Conservation (phyloP, 345 rosid species). For the Citrus unshiu region DNA sequence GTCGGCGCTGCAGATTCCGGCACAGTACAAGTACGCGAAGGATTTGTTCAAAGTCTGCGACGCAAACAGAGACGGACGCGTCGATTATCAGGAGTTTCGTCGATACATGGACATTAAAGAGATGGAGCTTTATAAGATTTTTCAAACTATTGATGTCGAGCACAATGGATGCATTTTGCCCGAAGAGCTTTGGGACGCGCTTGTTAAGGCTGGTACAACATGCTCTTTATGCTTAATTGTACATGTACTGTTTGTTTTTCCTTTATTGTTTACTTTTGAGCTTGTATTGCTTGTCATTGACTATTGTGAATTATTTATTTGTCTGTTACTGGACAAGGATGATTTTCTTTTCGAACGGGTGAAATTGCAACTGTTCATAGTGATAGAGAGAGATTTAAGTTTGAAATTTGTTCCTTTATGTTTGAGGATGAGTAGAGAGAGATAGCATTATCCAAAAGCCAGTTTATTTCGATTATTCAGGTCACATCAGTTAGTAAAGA, state of each 20-base stretch:
- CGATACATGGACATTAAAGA: slow-evolving; percentile 87
- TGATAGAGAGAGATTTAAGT: not conserved
- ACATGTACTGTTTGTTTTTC: not conserved
- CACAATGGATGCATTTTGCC: slow-evolving; percentile 86
- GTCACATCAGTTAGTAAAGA: slow-evolving; percentile 3
- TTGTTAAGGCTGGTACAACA: slow-evolving; percentile 69
- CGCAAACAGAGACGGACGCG: slow-evolving; percentile 81
- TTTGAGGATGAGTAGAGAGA: not conserved
- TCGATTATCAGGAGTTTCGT: slow-evolving; percentile 80
- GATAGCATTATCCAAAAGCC: not conserved
- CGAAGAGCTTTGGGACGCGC: slow-evolving; percentile 82
- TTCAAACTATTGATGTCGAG: slow-evolving; percentile 70
- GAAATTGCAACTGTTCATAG: not conserved
- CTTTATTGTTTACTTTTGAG: not conserved
- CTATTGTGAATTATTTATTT: not conserved
- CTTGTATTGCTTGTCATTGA: not conserved
- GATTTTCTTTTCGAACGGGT: not conserved
- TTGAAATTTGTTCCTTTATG: not conserved
- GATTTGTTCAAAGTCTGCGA: slow-evolving; percentile 79
- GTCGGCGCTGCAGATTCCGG: slow-evolving; percentile 71
- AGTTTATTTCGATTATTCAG: not conserved
- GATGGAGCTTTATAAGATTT: slow-evolving; percentile 64
- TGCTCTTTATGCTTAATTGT: slow-evolving; percentile 10
- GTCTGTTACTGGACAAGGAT: not conserved
- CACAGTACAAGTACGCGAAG: slow-evolving; percentile 71